Evolutionary conservation across 2,329 filamentous ascomycete genomes (phyloP), one percentile per base, ranked within the genome.

Genomic region (Sporothrix humicola): DNA sequence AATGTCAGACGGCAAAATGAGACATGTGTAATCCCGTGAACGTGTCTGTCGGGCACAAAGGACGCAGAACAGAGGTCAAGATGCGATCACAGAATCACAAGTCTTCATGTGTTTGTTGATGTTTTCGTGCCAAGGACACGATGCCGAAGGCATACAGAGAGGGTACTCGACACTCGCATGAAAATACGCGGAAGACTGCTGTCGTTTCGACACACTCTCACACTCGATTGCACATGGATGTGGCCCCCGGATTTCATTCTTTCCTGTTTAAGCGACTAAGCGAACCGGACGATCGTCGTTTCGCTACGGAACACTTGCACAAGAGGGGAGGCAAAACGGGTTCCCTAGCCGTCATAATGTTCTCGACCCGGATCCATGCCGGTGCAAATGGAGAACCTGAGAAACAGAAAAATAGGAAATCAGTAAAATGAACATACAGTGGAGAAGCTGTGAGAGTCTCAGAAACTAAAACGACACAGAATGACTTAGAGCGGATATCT

Each of bases 211-310:
- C 31, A 37, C 31, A 37, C 31, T 37, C 31, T 5, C 31, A 37
- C 31, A 37, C 31, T 37, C 31, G 7, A 37, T 5, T 37, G 31
- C 31, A 37, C 56, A 59, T 65, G 37, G n/a, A 65, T 44, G 8
- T 65, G 59, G 56, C 23, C 59, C 37, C 59, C 37, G 37, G 59
- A 65, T 65, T 65, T 37, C 17, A 2, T 31, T 23, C 13, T 37
- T 65, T 46, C 59, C 37, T 65, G 37, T 65, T 46, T 65, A 23
- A 46, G 59, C 37, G 37, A 65, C 20, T 65, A 23, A 46, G 59
- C 37, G 37, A 65, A 46, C 15, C 9, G n/a, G 59, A 65, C 59
- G 59, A 65, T 65, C 59, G 59, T 63, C 17, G 59, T 44, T 63
- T 63, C 59, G 59, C 59, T 65, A 46, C 59, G 59, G 52, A 65